phyloP scores from a whole-genome alignment of 495 filamentous ascomycete genomes.

The Aspergillus sclerotioniger region DNA sequence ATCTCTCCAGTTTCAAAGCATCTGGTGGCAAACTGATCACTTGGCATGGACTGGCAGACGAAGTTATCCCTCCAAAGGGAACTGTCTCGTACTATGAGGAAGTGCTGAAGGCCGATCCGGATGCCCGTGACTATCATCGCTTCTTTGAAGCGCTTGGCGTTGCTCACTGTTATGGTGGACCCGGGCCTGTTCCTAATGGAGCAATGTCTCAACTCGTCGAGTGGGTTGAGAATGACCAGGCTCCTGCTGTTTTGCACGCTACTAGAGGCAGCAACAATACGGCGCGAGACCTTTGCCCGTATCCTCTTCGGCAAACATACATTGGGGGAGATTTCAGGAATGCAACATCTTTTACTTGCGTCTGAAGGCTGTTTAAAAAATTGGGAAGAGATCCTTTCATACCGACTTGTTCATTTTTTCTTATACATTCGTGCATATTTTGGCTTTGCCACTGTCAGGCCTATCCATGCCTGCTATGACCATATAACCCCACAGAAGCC shows the following conservation, averaged over 20 bases:
- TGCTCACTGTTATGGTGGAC: slow-evolving; percentile 29
- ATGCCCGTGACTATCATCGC: slow-evolving; percentile 25
- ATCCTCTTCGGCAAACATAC: slow-evolving; percentile 7
- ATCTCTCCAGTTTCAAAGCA: slow-evolving; percentile 31
- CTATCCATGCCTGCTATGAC: too few species aligned
- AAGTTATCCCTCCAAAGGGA: slow-evolving; percentile 17
- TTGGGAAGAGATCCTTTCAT: too few species aligned
- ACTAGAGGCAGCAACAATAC: neutral
- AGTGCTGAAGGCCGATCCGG: slow-evolving; percentile 13
- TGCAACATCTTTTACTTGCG: neutral
- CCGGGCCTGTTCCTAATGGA: slow-evolving; percentile 19
- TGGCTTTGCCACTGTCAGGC: too few species aligned
- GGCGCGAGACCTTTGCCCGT: slow-evolving; percentile 9
- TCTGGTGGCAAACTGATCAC: slow-evolving; percentile 43
- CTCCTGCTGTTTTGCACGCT: slow-evolving; percentile 18
- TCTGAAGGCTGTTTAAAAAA: too few species aligned
- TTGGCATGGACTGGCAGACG: slow-evolving; percentile 35
- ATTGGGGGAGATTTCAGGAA: slow-evolving; percentile 7
- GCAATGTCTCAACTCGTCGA: slow-evolving; percentile 15
- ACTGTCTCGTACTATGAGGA: slow-evolving; percentile 21
- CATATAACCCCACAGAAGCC: too few species aligned
- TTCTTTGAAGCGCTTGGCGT: slow-evolving; percentile 31
- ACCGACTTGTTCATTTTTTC: too few species aligned
- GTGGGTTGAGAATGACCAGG: slow-evolving; percentile 33
- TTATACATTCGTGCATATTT: too few species aligned